Base-by-base conservation (phyloP, 305 asterid species). In the Petunia hybrid region DNA sequence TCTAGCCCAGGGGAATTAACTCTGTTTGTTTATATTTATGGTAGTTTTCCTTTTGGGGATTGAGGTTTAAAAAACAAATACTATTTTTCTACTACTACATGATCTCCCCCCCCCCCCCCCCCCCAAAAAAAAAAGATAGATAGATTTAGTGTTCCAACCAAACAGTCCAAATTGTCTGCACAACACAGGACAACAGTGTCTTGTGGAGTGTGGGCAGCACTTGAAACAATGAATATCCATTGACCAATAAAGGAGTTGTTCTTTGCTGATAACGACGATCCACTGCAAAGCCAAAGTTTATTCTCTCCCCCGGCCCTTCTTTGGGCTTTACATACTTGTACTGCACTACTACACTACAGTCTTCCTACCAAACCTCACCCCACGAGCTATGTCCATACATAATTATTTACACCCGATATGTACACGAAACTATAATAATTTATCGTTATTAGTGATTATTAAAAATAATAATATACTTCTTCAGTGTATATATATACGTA, bases 271-370 rank as follows among this genome's bases (percentile, higher is more conserved):
- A 86, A 83, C 65, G 85, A 83, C 84, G 56, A 65, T 60, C 40
- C 87, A 76, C 87, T 83, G 89, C 79, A 53, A 81, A 81, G 42
- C 10, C 74, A 62, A 78, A 78, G 74, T 57, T 42, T 74, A 67
- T 69, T 85, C 70, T 67, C 42, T 61, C 40, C 31, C 2, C 71
- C 43, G 31, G 31, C 31, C 31, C 31, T 22, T 22, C 31, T 22
- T 22, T 22, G 31, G 31, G 31, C 53, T 40, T 70, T 68, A 53
- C 79, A 60, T 60, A 73, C 35, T 22, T 39, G 62, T 40, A 78
- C 60, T 35, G 8, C 35, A 12, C 62, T 39, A 43, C 14, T 4
- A 55, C 13, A 55, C 14, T 1, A 3, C 4, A 7, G 9, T 4
- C 2, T 55, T 7, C 60, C 60, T 2, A 55, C 13, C 8, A 55